Percentiles rank a stretch among this genome's conserved stretches.
Conservation (phyloP, 768 basidiomycete genomes). For the Pisolithus tinctorius region DNA sequence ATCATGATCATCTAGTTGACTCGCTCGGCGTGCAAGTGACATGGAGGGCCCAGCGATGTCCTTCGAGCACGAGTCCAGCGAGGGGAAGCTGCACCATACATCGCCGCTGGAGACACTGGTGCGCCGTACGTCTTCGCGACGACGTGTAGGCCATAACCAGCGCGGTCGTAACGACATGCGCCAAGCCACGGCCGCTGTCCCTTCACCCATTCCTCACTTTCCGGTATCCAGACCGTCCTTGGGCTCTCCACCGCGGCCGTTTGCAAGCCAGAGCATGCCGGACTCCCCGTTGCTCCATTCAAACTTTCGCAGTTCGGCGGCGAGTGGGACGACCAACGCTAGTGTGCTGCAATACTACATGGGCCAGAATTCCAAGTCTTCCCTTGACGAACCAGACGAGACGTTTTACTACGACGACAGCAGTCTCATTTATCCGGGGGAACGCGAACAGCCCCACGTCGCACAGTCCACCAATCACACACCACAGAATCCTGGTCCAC, state of each 20-base stretch:
- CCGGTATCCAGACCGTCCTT: neutral
- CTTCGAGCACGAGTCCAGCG: conserved; percentile 13
- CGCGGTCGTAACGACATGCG: conserved; percentile 27
- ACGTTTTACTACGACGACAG: conserved; percentile 32
- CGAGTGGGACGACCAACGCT: conserved; percentile 27
- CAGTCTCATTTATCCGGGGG: conserved; percentile 33
- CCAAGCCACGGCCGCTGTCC: conserved; percentile 1
- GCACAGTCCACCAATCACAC: neutral
- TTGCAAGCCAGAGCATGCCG: conserved; percentile 17
- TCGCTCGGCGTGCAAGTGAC: conserved; percentile 4
- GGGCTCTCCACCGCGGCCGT: conserved; percentile 8
- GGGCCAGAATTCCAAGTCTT: conserved; percentile 18
- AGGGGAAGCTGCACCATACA: conserved; percentile 29
- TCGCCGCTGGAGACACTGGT: conserved; percentile 59
- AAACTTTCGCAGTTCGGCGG: conserved; percentile 37
- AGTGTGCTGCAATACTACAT: conserved; percentile 4
- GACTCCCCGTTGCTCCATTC: conserved; percentile 45
- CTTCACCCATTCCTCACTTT: conserved; percentile 8
- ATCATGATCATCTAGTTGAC: no score
- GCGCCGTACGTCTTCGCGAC: conserved; percentile 45
- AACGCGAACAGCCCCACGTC: conserved; percentile 4
- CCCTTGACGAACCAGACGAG: conserved; percentile 27
- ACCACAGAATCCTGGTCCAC: neutral
- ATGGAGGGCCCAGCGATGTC: conserved; percentile 13
- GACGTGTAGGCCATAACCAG: conserved; percentile 2